Percentiles rank a stretch among this genome's conserved stretches.
Conservation (phyloP, 257 asterid species). For the Fraxinus cuspidata region DNA sequence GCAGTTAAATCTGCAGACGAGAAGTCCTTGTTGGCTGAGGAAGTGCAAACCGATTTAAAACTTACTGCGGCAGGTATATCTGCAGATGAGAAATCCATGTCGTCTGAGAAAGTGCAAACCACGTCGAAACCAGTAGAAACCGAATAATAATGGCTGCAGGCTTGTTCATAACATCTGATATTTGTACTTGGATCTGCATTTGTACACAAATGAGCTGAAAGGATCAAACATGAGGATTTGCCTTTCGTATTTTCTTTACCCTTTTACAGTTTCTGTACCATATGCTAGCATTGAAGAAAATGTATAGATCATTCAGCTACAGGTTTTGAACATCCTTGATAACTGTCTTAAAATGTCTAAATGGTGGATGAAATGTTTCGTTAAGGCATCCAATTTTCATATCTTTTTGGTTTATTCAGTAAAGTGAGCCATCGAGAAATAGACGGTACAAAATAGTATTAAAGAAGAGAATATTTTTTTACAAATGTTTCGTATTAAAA, state of each 20-base stretch:
- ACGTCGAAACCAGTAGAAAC: conserved; percentile 1
- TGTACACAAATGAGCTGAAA: not conserved
- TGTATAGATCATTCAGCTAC: not conserved
- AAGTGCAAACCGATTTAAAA: not conserved
- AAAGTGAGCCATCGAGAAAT: not conserved
- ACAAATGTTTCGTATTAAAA: too few relatives aligned
- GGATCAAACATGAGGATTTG: not conserved
- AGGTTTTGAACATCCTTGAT: not conserved
- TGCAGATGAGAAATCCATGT: not conserved
- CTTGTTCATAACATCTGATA: not conserved
- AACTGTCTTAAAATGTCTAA: not conserved
- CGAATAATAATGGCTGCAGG: not conserved
- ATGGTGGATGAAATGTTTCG: not conserved
- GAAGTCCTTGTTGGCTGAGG: conserved; percentile 21
- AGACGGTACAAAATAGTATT: not conserved
- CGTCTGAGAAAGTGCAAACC: not conserved
- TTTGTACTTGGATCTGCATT: not conserved
- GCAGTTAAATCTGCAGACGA: conserved; percentile 17
- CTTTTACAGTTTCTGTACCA: not conserved
- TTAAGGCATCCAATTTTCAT: not conserved
- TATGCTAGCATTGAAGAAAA: not conserved
- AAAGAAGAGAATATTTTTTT: too few relatives aligned
- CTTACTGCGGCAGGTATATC: not conserved
- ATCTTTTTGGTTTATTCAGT: not conserved
- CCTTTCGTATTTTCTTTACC: not conserved